Evolutionary conservation across 805 yeast genomes (phyloP), one percentile per base, ranked within the genome.

Genomic region (Candida germanica): DNA sequence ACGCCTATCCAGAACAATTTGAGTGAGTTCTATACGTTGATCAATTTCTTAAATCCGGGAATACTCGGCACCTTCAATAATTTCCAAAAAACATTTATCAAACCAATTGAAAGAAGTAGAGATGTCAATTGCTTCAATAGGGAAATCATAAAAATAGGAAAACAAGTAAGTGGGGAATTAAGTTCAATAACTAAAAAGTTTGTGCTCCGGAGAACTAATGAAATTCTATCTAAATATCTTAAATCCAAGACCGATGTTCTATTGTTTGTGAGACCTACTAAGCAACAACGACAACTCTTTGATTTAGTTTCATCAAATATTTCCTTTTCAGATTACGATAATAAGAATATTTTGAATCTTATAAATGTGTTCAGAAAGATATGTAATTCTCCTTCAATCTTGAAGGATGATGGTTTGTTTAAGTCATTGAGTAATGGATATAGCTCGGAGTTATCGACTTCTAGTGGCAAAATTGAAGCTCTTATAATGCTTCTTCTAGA

Each of bases 1-100:
- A 87, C 96, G 0, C 96, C 96, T 0, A 87, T 93, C 23, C 98
- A 93, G 54, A 93, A 93, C 59, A 96, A 93, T 56, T 70, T 93
- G 31, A 64, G 63, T 2, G 98, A 93, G 54, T 91, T 86, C 54
- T 87, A 67, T 58, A 80, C 83, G 7, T 77, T 93, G 49, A 75
- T 83, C 5, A 83, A 87, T 51, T 91, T 91, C 53, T 65, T 87
- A 9, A 88, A 87, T 50, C 96, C 96, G 0, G 91, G 89, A 0
- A 63, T 84, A 1, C 63, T 93, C 17, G 96, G 96, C 0, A 62
- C 68, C 1, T 72, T 74, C 38, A 65, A 73, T 16, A 57, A 63
- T 12, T 75, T 85, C 53, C 85, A 81, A 48, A 75, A 71, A 43
- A 67, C 67, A 4, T 89, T 54, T 50, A 77, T 86, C 41, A 66